Evolutionary conservation across 2,329 filamentous ascomycete species (phyloP), one percentile per base, ranked within the genome.

Genomic region (Xylaria sp.): DNA sequence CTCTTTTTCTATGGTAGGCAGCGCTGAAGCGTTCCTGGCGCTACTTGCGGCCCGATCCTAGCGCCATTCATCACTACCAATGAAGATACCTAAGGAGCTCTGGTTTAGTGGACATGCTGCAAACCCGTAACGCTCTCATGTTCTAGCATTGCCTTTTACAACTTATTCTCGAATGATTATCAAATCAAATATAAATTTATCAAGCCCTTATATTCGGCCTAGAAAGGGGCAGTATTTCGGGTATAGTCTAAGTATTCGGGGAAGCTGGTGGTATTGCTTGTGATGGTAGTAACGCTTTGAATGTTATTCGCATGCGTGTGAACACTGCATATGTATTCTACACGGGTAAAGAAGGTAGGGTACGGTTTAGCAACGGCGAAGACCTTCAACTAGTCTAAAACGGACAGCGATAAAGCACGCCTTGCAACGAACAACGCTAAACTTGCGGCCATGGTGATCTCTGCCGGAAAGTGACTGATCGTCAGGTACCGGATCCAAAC

Each of bases 41-140:
- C 51, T 44, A 56, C 32, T 15, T 32, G 6, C 54, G 54, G 54
- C n/a, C 54, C 54, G 54, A n/a, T n/a, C 54, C 54, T 57, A 57
- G 54, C 54, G 20, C 20, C 23, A 8, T 20, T 37, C 5, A 34
- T 10, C 32, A 15, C 20, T 37, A 55, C 54, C 54, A 57, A 23
- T 23, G 54, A 37, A 13, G 18, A 46, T 44, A 44, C n/a, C n/a
- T n/a, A n/a, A n/a, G 41, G 41, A 10, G 10, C 34, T 8, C 41
- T 44, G 41, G 13, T 1, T 18, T 44, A 18, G 12, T 10, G 12
- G 41, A 18, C 5, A 44, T 44, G 41, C 13, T 2, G 41, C 18
- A 44, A 44, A 44, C 13, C 12, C 41, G 7, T n/a, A 18, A n/a
- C 5, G 8, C 15, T 4, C 2, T 46, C 15, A 6, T 15, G 18